Evolutionary conservation across 2,329 filamentous ascomycete species (phyloP).

Genomic region (Xylaria sp.): DNA sequence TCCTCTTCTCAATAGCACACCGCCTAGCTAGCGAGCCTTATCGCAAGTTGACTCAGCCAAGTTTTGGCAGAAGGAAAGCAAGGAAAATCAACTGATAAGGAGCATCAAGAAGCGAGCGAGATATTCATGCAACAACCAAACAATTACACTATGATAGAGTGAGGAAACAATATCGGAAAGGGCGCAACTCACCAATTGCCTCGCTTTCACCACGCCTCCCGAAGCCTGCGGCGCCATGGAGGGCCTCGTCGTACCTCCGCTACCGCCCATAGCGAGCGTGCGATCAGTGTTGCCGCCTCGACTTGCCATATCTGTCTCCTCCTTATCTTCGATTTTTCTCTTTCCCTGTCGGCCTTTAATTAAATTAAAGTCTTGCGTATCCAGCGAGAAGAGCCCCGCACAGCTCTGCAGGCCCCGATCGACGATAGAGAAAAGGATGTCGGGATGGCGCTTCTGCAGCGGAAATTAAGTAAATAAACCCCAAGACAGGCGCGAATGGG

Average conservation of each 20-base stretch:
- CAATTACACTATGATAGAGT: neutral
- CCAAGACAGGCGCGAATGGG: neutral
- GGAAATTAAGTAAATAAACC: neutral
- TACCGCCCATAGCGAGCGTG: slow-evolving; percentile 43
- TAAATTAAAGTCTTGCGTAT: neutral
- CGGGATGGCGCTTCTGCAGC: slow-evolving; percentile 21
- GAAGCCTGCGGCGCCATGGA: slow-evolving; percentile 52
- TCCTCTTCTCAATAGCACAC: neutral
- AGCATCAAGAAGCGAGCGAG: neutral
- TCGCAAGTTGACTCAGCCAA: neutral
- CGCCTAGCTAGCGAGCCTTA: neutral
- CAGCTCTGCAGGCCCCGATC: neutral
- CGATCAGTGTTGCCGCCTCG: slow-evolving; percentile 39
- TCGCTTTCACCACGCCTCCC: slow-evolving; percentile 60
- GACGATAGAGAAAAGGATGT: slow-evolving; percentile 1
- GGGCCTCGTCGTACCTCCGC: slow-evolving; percentile 46
- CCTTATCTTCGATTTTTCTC: slow-evolving; percentile 5
- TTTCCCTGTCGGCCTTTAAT: neutral
- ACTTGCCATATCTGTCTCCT: slow-evolving; percentile 35
- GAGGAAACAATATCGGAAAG: neutral
- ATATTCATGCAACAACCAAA: neutral
- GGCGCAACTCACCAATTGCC: slow-evolving; percentile 58
- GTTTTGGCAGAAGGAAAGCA: neutral
- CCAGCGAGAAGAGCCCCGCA: neutral
- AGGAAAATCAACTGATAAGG: neutral